Base-by-base conservation (phyloP, 2,329 filamentous ascomycete genomes). In the Acephala macrosclerotiorum region DNA sequence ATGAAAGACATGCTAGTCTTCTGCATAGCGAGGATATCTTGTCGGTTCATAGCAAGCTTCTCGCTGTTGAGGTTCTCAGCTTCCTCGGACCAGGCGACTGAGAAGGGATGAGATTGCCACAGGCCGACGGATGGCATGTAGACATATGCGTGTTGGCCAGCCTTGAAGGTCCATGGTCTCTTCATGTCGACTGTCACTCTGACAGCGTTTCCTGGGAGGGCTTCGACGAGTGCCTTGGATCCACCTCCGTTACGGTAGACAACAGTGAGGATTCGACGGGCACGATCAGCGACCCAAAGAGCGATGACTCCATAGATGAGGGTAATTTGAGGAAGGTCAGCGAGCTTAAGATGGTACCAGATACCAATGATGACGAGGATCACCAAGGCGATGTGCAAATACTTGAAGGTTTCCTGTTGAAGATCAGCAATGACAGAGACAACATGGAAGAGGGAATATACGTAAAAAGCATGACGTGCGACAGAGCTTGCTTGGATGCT, bases 101-200 rank as follows among this genome's bases (percentile, higher is more conserved):
- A 92, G 80, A 94, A 94, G 1, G 91, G 91, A 74, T 95, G 91
- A 56, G 90, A 93, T 72, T 91, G 91, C 85, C 87, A 90, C 67
- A 89, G 83, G 68, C 90, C 90, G 73, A 94, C 81, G 5, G 84
- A 82, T 8, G 92, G 92, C 79, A 95, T 85, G 80, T 94, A 94
- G 22, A 95, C 80, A 77, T 94, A 95, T 40, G 91, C 89, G 76
- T 95, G 91, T 77, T 94, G 91, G 40, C 91, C 91, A 0, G 91
- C 89, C 66, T 83, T 83, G 82, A 92, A 92, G 47, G 80, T 85
- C 91, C 91, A 94, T n/a, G 91, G 90, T 53, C 91, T 88, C 11
- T 91, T 88, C 82, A 94, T 86, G 62, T 86, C 89, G 58, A 93
- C 85, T 0, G 91, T 94, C 60, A 95, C 84, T 58, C 91, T 88